Conservation (phyloP, 208 protist species). For the Borovskyia barvae region DNA sequence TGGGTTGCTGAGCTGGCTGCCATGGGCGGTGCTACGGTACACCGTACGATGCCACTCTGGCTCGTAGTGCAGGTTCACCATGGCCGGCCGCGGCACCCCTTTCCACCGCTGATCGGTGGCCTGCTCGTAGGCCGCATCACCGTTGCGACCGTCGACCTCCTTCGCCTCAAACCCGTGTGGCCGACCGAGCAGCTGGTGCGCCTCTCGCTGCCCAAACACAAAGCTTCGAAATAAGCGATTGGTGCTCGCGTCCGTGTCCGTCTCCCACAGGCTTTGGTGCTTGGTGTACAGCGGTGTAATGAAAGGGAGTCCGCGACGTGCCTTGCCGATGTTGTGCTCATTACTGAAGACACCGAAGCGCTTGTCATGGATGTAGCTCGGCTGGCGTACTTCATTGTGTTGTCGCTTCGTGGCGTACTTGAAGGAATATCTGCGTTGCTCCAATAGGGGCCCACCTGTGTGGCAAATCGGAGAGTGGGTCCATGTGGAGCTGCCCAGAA, state of each 20-base stretch:
- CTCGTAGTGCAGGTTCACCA: slow-evolving; percentile 85
- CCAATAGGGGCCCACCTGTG: too few relatives aligned
- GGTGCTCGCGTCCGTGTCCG: slow-evolving; percentile 81
- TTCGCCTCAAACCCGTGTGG: slow-evolving; percentile 75
- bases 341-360: slow-evolving; percentile 83
- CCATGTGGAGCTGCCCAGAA: slow-evolving; percentile 11
- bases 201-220: slow-evolving; percentile 73
- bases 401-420: slow-evolving; percentile 84
- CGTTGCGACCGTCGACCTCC: slow-evolving; percentile 47
- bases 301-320: slow-evolving; percentile 65
- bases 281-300: slow-evolving; percentile 75
- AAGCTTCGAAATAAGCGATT: slow-evolving; percentile 86
- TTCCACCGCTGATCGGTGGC: slow-evolving; percentile 73
- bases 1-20: slow-evolving; percentile 59
- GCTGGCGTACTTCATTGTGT: slow-evolving; percentile 80
- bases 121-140: slow-evolving; percentile 67
- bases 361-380: slow-evolving; percentile 85
- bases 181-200: slow-evolving; percentile 71
- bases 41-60: slow-evolving; percentile 74
- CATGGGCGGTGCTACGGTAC: slow-evolving; percentile 62
- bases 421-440: slow-evolving; percentile 77
- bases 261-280: slow-evolving; percentile 88
- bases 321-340: slow-evolving; percentile 67
- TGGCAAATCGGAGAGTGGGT: too few relatives aligned
- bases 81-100: slow-evolving; percentile 61